Percentiles rank a stretch among this genome's conserved stretches.
These are phyloP conservation scores for Aspergillus puulaauensis DNA, from an alignment of 2,329 filamentous ascomycete genomes.

Conservation along the genomic window DNA sequence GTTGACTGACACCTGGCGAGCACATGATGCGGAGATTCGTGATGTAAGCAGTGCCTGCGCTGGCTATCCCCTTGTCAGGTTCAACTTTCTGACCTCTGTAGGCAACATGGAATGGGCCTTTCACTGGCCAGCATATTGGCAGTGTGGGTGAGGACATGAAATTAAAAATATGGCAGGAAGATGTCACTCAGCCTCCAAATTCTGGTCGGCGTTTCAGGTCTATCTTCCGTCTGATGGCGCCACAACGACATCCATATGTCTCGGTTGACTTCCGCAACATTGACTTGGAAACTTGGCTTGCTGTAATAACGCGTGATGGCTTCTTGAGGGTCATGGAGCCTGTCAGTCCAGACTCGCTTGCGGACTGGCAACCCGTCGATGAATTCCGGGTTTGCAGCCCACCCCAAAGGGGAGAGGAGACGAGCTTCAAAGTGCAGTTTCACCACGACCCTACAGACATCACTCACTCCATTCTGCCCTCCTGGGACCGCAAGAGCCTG, in stretches of 20 bases:
- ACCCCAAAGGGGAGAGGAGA: conserved; percentile 78
- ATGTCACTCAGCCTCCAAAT: conserved; percentile 72
- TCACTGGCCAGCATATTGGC: conserved; percentile 82
- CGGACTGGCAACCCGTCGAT: conserved; percentile 73
- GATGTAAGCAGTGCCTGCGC: conserved; percentile 61
- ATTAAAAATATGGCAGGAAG: conserved; percentile 91
- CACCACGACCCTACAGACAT: conserved; percentile 74
- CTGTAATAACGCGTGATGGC: conserved; percentile 80
- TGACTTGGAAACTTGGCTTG: conserved; percentile 79
- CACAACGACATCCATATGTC: conserved; percentile 68
- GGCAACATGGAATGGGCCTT: conserved; percentile 92
- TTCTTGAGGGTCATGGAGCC: conserved; percentile 80
- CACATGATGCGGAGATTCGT: conserved; percentile 84
- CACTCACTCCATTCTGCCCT: conserved; percentile 75
- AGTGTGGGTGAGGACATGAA: conserved; percentile 87
- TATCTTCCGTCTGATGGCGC: conserved; percentile 61
- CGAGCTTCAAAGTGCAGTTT: conserved; percentile 80
- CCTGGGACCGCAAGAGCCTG: conserved; percentile 76
- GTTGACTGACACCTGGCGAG: conserved; percentile 82
- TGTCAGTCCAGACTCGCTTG: conserved; percentile 76
- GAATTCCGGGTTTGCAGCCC: conserved; percentile 70
- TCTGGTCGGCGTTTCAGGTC: conserved; percentile 78
- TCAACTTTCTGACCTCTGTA: conserved; percentile 38
- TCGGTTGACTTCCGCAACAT: conserved; percentile 86
- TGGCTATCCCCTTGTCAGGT: conserved; percentile 17